Conservation (phyloP, 2,329 filamentous ascomycete genomes). For the Beauveria caledonica region DNA sequence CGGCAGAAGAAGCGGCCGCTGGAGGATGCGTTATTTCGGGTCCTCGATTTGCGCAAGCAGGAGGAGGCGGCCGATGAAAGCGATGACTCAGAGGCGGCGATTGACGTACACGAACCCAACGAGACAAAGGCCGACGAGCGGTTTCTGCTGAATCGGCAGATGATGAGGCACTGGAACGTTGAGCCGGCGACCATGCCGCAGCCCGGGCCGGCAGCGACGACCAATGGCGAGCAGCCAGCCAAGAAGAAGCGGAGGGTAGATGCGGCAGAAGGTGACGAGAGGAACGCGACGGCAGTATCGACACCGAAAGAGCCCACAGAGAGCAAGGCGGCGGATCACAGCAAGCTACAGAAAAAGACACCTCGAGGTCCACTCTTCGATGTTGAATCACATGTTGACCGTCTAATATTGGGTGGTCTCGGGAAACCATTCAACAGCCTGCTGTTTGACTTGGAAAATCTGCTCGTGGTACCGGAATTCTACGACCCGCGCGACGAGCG, state of each 20-base stretch:
- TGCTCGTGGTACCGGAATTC: slow-evolving; percentile 18
- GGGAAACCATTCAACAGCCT: slow-evolving; percentile 19
- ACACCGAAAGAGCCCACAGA: slow-evolving; percentile 2
- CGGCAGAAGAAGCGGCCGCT: slow-evolving; percentile 73
- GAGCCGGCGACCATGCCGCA: slow-evolving; percentile 9
- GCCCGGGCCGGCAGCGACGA: not conserved
- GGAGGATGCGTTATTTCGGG: slow-evolving; percentile 78
- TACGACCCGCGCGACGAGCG: slow-evolving; percentile 14
- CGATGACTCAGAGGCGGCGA: slow-evolving; percentile 39
- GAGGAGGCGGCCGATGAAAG: slow-evolving; percentile 47
- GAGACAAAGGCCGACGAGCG: slow-evolving; percentile 25
- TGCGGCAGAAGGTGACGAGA: slow-evolving; percentile 16
- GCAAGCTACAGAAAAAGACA: slow-evolving; percentile 20
- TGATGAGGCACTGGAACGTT: slow-evolving; percentile 33
- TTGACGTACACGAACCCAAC: slow-evolving; percentile 36
- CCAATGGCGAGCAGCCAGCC: slow-evolving; percentile 17
- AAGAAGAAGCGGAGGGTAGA: slow-evolving; percentile 28
- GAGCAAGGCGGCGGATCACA: not conserved
- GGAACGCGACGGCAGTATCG: slow-evolving; percentile 3
- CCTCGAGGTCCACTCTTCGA: slow-evolving; percentile 23
- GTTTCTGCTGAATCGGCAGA: slow-evolving; percentile 33
- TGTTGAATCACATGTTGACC: slow-evolving; percentile 20
- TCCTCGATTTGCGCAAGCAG: slow-evolving; percentile 65
- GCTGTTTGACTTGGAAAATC: slow-evolving; percentile 7
- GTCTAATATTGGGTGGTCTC: slow-evolving; percentile 23